A percentile compares a stretch with the other conserved stretches of the same genome.
phyloP scores from a whole-genome alignment of 768 basidiomycete genomes.

The Pisolithus microcarpus region DNA sequence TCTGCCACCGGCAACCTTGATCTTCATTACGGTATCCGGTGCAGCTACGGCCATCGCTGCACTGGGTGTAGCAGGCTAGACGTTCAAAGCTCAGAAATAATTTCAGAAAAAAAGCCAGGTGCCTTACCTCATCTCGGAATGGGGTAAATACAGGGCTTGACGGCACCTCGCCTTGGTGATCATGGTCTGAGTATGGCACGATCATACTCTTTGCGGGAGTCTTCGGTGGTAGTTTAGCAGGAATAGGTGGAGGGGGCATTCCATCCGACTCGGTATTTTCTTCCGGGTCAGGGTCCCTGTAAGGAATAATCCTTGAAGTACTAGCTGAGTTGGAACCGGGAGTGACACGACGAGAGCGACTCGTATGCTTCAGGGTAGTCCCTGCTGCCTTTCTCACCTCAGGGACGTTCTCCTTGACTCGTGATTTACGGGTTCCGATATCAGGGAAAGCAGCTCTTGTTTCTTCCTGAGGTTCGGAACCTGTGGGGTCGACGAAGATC shows the following conservation, averaged over 20 bases:
- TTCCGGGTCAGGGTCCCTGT: conserved; percentile 52
- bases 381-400: conserved; percentile 65
- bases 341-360: conserved; percentile 46
- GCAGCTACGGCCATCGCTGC: conserved; percentile 22
- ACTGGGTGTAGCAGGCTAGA: conserved; percentile 19
- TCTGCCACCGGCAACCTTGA: conserved; percentile 42
- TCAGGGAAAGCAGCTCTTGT: conserved; percentile 55
- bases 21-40: conserved; percentile 62
- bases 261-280: conserved; percentile 20
- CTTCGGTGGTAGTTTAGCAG: conserved; percentile 26
- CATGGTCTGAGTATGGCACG: conserved; percentile 34
- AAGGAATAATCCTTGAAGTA: conserved; percentile 55
- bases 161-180: conserved; percentile 25
- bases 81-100: conserved; percentile 3
- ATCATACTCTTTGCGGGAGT: conserved; percentile 30
- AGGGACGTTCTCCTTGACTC: conserved; percentile 72
- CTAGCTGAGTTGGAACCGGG: conserved; percentile 26
- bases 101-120: not conserved
- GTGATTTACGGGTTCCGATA: conserved; percentile 67
- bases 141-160: conserved; percentile 59
- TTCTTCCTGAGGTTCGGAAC: conserved; percentile 39
- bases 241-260: conserved; percentile 33
- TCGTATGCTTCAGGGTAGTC: conserved; percentile 57
- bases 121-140: conserved; percentile 63
- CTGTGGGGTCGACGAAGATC: conserved; percentile 68